Percentiles rank a stretch among this genome's conserved stretches.
These are phyloP conservation scores for Vigna radiata DNA, from an alignment of 306 rosid species.

Conservation along the genomic window DNA sequence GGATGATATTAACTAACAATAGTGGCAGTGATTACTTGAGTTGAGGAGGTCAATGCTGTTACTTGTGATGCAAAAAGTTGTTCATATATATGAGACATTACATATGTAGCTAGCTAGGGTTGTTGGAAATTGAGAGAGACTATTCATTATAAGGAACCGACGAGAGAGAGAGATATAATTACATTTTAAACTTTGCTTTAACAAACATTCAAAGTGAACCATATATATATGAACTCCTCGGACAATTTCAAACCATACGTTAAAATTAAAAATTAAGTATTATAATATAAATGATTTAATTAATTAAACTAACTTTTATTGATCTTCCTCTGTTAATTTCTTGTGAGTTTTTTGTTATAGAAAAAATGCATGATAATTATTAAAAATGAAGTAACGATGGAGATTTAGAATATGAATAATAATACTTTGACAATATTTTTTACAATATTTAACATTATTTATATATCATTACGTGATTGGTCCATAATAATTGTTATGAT, in stretches of 20 bases:
- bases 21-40: constrained; percentile 16
- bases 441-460: too few species aligned
- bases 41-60: constrained; percentile 28
- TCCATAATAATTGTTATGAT: too few species aligned
- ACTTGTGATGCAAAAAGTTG: constrained; percentile 35
- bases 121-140: constrained; percentile 28
- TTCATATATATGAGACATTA: constrained; percentile 3
- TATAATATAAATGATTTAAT: neutral
- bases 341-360: neutral
- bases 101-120: constrained; percentile 17
- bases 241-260: neutral
- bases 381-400: neutral
- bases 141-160: constrained; percentile 3
- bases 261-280: neutral
- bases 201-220: neutral
- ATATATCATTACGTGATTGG: too few species aligned
- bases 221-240: too few species aligned
- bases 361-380: constrained; percentile 16
- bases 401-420: neutral
- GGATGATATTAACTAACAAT: neutral
- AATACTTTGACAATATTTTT: too few species aligned
- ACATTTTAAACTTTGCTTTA: neutral
- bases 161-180: too few species aligned
- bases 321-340: neutral
- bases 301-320: neutral